Conservation (phyloP, 1,284 basidiomycete species). For the Leucoagaricus sp. region DNA sequence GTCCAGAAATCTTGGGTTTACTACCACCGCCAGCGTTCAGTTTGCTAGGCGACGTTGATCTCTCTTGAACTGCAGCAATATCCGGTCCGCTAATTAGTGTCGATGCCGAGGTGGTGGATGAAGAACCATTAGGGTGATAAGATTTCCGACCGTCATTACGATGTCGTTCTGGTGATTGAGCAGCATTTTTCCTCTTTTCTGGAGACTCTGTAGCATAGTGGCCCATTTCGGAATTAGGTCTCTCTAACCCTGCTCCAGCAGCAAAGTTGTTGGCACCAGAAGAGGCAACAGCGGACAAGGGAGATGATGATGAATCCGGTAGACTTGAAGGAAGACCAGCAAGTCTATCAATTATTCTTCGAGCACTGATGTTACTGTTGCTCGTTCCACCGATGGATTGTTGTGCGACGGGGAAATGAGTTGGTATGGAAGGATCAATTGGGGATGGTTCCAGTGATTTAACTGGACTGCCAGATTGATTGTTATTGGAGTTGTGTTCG, state of each 20-base stretch:
- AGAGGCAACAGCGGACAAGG: constrained; percentile 49
- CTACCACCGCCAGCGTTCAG: constrained; percentile 35
- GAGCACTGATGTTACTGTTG: constrained; percentile 31
- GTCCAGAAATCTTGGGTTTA: constrained; percentile 87
- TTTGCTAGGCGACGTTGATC: constrained; percentile 62
- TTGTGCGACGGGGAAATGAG: not conserved
- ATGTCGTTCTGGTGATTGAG: constrained; percentile 54
- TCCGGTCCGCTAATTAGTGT: not conserved
- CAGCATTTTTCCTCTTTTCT: constrained; percentile 36
- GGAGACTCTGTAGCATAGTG: constrained; percentile 57
- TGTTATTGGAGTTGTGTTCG: constrained; percentile 27
- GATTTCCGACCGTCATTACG: constrained; percentile 55
- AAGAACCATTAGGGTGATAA: constrained; percentile 52
- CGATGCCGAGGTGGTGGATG: constrained; percentile 26
- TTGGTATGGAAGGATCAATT: constrained; percentile 37
- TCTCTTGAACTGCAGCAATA: constrained; percentile 40
- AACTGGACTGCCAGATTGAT: constrained; percentile 52
- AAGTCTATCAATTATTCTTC: constrained; percentile 34
- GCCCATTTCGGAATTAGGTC: constrained; percentile 77
- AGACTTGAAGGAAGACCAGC: constrained; percentile 46
- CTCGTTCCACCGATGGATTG: constrained; percentile 17
- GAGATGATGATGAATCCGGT: constrained; percentile 52
- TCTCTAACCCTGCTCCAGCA: constrained; percentile 35
- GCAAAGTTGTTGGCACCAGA: constrained; percentile 34
- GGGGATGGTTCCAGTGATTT: constrained; percentile 50